Evolutionary conservation across 805 yeast species (phyloP).

Genomic region (Sugiyamaella marilandica): DNA sequence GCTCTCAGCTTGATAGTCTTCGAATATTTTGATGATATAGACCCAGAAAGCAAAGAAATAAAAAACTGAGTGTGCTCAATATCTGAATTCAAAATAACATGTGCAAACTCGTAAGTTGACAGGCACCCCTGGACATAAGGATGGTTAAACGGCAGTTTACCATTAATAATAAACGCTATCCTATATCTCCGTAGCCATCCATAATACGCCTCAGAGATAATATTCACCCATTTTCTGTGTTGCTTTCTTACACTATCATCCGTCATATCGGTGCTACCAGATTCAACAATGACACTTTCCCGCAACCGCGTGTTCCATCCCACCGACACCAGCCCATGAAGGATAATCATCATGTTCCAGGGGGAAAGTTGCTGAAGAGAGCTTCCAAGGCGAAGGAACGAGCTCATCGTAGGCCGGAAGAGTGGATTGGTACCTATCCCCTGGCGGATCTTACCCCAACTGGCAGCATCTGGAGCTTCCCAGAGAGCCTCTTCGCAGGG

Average conservation of each 20-base stretch:
- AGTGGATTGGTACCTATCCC: conserved; percentile 18
- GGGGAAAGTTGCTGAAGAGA: conserved; percentile 20
- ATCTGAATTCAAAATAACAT: conserved; percentile 20
- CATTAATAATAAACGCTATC: conserved; percentile 19
- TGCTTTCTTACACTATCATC: not conserved
- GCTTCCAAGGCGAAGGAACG: conserved; percentile 19
- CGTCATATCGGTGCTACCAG: conserved; percentile 2
- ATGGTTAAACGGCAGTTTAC: conserved; percentile 22
- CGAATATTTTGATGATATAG: not conserved
- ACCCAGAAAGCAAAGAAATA: conserved; percentile 6
- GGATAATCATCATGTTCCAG: conserved; percentile 26
- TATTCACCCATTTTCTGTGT: conserved; percentile 12
- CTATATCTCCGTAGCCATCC: conserved; percentile 25
- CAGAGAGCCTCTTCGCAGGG: conserved; percentile 63
- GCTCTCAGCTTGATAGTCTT: not conserved
- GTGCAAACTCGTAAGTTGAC: conserved; percentile 25
- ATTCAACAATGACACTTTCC: conserved; percentile 13
- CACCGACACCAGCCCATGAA: conserved; percentile 24
- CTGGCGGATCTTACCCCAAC: conserved; percentile 15
- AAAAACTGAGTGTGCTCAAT: conserved; percentile 17
- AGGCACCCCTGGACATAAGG: conserved; percentile 25
- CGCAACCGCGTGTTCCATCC: conserved; percentile 22
- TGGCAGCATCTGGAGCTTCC: conserved; percentile 36
- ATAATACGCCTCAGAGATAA: conserved; percentile 19
- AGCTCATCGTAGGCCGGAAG: conserved; percentile 16